Conservation (phyloP, 768 basidiomycete genomes). For the Suillus spraguei region DNA sequence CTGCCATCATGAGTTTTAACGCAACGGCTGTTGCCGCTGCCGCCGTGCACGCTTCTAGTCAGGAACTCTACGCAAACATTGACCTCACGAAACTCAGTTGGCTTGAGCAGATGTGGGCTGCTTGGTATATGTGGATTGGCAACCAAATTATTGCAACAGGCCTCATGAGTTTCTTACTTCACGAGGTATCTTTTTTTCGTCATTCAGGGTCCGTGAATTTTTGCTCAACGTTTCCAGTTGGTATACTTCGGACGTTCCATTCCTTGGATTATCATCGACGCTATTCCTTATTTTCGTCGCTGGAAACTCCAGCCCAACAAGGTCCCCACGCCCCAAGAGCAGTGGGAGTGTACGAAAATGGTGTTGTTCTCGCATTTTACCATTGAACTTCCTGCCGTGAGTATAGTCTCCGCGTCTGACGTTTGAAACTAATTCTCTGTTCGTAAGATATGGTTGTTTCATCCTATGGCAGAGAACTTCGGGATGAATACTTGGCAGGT, state of each 20-base stretch:
- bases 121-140: slow-evolving; percentile 85
- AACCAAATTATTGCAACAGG: slow-evolving; percentile 94
- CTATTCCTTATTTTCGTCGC: slow-evolving; percentile 88
- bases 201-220: slow-evolving; percentile 1
- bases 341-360: slow-evolving; percentile 95
- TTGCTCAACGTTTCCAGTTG: slow-evolving; percentile 47
- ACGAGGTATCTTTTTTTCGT: slow-evolving; percentile 68
- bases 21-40: slow-evolving; percentile 23
- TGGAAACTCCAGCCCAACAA: slow-evolving; percentile 95
- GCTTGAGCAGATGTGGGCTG: slow-evolving; percentile 80
- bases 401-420: slow-evolving; percentile 26
- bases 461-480: slow-evolving; percentile 82
- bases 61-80: slow-evolving; percentile 54
- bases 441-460: slow-evolving; percentile 86
- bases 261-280: slow-evolving; percentile 95
- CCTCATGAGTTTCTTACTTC: slow-evolving; percentile 87
- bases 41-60: slow-evolving; percentile 28
- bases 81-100: slow-evolving; percentile 65
- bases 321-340: slow-evolving; percentile 75
- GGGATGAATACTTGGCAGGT: slow-evolving; percentile 95
- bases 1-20: slow-evolving; percentile 46
- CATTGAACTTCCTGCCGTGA: slow-evolving; percentile 85
- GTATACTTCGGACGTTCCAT: slow-evolving; percentile 96
- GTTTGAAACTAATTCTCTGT: background rate
- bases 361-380: slow-evolving; percentile 96